Evolutionary conservation across 2,329 filamentous ascomycete species (phyloP).

Genomic region (Beauveria bassiana): DNA sequence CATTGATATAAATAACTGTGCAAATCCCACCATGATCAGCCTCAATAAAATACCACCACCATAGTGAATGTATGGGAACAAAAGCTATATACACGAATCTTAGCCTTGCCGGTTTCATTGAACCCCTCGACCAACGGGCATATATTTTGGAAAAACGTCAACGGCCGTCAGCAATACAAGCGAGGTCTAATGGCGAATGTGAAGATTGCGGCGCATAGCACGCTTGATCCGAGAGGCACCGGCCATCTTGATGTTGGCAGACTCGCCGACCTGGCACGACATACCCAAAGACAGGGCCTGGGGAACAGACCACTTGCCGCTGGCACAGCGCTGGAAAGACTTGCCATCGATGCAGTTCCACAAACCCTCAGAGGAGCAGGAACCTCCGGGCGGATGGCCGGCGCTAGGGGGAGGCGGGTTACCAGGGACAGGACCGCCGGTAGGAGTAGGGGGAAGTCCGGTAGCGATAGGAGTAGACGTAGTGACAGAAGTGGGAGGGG

Average conservation of each 20-base stretch:
- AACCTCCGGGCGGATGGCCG: constrained; percentile 32
- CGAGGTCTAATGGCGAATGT: constrained; percentile 1
- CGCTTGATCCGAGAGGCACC: constrained; percentile 14
- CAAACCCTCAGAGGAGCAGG: constrained; percentile 39
- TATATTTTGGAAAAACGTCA: too few relatives aligned
- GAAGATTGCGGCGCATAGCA: constrained; percentile 22
- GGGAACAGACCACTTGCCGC: constrained; percentile 39
- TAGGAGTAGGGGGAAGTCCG: not conserved
- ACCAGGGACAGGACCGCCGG: constrained; percentile 15
- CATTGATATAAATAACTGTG: too few relatives aligned
- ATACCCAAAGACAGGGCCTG: constrained; percentile 39
- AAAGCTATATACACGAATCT: too few relatives aligned
- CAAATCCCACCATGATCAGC: too few relatives aligned
- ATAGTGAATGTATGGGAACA: too few relatives aligned
- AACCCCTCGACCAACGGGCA: too few relatives aligned
- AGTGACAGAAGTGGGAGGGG: constrained; percentile 12
- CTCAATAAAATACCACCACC: too few relatives aligned
- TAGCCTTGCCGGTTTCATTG: too few relatives aligned
- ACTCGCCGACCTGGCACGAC: constrained; percentile 35
- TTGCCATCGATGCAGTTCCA: constrained; percentile 47
- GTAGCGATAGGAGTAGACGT: constrained; percentile 9
- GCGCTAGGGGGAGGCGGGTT: constrained; percentile 11
- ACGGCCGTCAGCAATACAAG: too few relatives aligned
- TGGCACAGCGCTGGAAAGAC: constrained; percentile 48
- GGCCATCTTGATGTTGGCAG: constrained; percentile 29